Evolutionary conservation across 108 stramenopile genomes (phyloP), one percentile per base, ranked within the genome.

Genomic region (Tribonema minus): DNA sequence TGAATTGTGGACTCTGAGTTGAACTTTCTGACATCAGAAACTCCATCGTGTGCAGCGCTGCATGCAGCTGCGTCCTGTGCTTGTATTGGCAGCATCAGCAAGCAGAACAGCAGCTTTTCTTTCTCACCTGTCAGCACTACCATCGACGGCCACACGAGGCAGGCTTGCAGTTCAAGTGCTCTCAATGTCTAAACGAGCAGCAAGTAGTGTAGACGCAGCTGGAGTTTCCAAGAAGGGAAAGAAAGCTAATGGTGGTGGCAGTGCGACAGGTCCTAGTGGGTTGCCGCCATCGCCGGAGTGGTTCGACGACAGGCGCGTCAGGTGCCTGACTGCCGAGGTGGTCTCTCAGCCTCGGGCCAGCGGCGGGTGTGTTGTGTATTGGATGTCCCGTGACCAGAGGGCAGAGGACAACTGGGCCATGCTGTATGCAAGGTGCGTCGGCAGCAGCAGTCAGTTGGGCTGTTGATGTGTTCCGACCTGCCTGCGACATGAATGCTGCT

Each of bases 351-450:
- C 67, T 4, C 3, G 25, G 6, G 30, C 67, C 23, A 67, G 23
- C 64, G 82, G 82, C 0, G 54, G 46, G 7, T 76, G 82, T 58
- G 89, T 99, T 5, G 76, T 97, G 33, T 96, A 96, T 82, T 99
- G 98, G 98, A 99, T 99, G 98, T 84, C 80, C 40, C 86, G 98
- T 1, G 98, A 99, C 72, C 86, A 97, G 76, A 91, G 98, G 3
- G 89, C 90, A 0, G 82, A 83, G 2, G 97, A 99, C 82, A 99
- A 99, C 84, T 96, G 92, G 91, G 97, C 97, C 1, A 74, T 99
- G 46, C 85, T 95, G 0, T 89, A 88, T 46, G 96, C 97, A 15
- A 58, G 64, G 54, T 54, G 46, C 15, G n/a, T n/a, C n/a, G n/a
- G n/a, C n/a, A n/a, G n/a, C n/a, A n/a, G n/a, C n/a, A n/a, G n/a